These are phyloP conservation scores for Teunomyces aglyptinius DNA, from an alignment of 805 yeast genomes.

Conservation along the genomic window DNA sequence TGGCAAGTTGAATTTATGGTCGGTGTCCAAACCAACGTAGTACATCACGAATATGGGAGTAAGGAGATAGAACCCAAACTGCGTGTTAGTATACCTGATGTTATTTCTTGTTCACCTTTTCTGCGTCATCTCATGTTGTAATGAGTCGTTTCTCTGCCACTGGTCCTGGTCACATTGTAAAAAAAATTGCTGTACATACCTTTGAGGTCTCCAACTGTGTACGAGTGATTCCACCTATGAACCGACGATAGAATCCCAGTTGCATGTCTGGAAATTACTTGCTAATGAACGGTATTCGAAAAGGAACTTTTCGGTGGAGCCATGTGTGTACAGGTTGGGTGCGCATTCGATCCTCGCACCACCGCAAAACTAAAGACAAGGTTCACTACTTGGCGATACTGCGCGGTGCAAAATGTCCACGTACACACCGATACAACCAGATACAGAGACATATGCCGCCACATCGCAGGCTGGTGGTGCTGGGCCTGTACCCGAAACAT, in stretches of 20 bases:
- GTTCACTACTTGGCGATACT: too few relatives aligned
- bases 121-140: background rate
- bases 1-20: conserved; percentile 81
- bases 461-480: background rate
- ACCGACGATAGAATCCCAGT: conserved; percentile 24
- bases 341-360: background rate
- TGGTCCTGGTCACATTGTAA: too few relatives aligned
- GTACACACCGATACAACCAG: conserved; percentile 34
- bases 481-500: conserved; percentile 11
- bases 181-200: too few relatives aligned
- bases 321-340: too few relatives aligned
- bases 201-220: conserved; percentile 45
- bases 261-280: conserved; percentile 5
- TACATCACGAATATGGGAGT: conserved; percentile 92
- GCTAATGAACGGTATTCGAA: background rate
- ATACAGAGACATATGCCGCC: conserved; percentile 9
- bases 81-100: background rate
- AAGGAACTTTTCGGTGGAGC: too few relatives aligned
- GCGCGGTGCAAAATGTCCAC: conserved; percentile 10
- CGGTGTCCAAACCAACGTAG: conserved; percentile 88
- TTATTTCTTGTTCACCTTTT: background rate
- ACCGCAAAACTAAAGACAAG: background rate
- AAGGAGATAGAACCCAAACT: conserved; percentile 80
- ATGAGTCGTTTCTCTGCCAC: background rate
- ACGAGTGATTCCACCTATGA: conserved; percentile 37